These are phyloP conservation scores for Trichophyton mentagrophytes DNA, from an alignment of 2,329 filamentous ascomycete species.

Conservation along the genomic window DNA sequence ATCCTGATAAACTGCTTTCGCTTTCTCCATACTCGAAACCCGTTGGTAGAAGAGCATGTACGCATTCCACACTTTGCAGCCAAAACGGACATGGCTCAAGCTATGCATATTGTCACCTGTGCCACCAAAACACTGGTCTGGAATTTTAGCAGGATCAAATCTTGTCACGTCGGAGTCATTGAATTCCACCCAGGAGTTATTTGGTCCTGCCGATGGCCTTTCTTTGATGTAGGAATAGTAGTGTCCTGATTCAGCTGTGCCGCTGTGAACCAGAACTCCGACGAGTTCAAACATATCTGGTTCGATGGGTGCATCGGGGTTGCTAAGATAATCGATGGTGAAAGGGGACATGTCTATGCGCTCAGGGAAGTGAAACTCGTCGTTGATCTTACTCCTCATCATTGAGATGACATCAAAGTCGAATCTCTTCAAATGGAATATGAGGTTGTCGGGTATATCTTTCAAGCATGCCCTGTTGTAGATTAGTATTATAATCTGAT, in stretches of 20 bases:
- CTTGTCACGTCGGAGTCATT: constrained; percentile 73
- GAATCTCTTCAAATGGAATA: constrained; percentile 71
- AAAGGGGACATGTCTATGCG: constrained; percentile 80
- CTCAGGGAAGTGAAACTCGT: constrained; percentile 77
- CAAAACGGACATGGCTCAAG: constrained; percentile 37
- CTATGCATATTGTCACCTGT: constrained; percentile 42
- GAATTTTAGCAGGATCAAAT: constrained; percentile 64
- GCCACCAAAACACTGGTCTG: constrained; percentile 69
- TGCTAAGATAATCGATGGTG: constrained; percentile 69
- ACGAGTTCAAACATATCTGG: constrained; percentile 83
- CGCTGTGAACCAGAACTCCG: constrained; percentile 86
- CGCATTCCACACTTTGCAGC: constrained; percentile 62
- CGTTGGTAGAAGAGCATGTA: constrained; percentile 98
- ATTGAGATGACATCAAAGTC: constrained; percentile 49
- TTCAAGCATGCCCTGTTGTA: constrained; percentile 65
- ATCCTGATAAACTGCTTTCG: constrained; percentile 38
- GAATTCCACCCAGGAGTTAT: constrained; percentile 68
- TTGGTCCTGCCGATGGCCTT: constrained; percentile 44
- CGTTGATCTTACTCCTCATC: constrained; percentile 84
- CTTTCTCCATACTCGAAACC: constrained; percentile 48
- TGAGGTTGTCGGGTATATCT: constrained; percentile 82
- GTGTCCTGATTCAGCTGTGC: constrained; percentile 85
- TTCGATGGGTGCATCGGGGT: constrained; percentile 41
- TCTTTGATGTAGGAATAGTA: constrained; percentile 95
- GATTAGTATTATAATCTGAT: constrained; percentile 12